Percentiles rank a stretch among this genome's conserved stretches.
phyloP scores from a whole-genome alignment of 2,329 filamentous ascomycete species.

The Claviceps sorghi region DNA sequence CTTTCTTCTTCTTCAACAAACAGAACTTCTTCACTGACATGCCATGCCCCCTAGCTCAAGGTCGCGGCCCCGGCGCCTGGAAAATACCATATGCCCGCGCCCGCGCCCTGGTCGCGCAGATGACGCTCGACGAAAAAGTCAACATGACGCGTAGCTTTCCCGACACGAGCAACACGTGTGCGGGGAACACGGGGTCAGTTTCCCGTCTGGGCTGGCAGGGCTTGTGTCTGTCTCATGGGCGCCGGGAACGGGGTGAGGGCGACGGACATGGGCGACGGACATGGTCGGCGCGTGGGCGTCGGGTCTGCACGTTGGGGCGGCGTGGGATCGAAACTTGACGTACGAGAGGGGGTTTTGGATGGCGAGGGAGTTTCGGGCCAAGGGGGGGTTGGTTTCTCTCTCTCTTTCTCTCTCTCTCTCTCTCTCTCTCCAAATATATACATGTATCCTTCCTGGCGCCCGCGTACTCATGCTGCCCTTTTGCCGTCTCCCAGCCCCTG shows the following conservation, averaged over 20 bases:
- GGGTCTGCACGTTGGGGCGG: constrained; percentile 31
- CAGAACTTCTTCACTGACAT: no score
- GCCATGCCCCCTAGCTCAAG: constrained; percentile 11
- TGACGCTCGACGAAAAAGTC: constrained; percentile 53
- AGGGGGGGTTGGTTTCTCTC: constrained; percentile 33
- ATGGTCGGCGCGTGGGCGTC: constrained; percentile 35
- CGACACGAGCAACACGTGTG: constrained; percentile 31
- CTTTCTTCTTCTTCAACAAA: no score
- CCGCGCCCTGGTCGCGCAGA: constrained; percentile 38
- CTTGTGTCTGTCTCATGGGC: constrained; percentile 34
- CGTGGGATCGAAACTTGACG: constrained; percentile 40
- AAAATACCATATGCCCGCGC: constrained; percentile 43
- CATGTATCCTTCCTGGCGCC: no score
- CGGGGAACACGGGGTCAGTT: constrained; percentile 31
- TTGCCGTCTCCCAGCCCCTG: constrained; percentile 26
- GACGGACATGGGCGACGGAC: constrained; percentile 31
- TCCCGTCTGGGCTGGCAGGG: constrained; percentile 31
- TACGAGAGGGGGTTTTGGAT: constrained; percentile 36
- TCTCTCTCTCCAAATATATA: neutral
- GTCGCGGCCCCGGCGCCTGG: constrained; percentile 31
- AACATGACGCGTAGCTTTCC: constrained; percentile 38
- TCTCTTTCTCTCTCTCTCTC: neutral
- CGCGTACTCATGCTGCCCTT: neutral
- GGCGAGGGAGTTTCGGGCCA: constrained; percentile 41
- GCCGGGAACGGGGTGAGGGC: constrained; percentile 34